A percentile compares a stretch with the other conserved stretches of the same genome.
phyloP scores from a whole-genome alignment of 2,329 filamentous ascomycete genomes.

The Blastomyces parvus region DNA sequence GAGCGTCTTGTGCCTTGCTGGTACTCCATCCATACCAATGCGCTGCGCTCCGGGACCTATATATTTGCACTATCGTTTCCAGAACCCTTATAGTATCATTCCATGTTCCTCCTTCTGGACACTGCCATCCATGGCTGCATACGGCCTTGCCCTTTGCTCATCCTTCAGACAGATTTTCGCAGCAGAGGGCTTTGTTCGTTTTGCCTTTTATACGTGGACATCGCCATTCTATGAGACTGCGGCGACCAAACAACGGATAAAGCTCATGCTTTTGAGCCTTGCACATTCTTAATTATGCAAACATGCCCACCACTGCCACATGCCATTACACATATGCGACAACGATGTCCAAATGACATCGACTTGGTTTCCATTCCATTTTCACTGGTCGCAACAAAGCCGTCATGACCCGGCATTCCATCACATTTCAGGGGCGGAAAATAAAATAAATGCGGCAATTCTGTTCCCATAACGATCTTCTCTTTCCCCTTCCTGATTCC shows the following conservation, averaged over 20 bases:
- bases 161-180: neutral
- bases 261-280: neutral
- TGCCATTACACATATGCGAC: neutral
- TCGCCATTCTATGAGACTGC: neutral
- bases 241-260: neutral
- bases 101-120: neutral
- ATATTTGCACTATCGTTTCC: neutral
- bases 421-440: neutral
- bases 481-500: neutral
- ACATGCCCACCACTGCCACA: neutral
- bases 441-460: neutral
- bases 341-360: neutral
- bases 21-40: no score
- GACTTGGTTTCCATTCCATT: neutral
- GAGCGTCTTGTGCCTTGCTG: neutral
- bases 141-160: neutral
- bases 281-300: neutral
- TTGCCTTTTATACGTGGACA: neutral
- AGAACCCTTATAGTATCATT: neutral
- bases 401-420: neutral
- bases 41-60: neutral
- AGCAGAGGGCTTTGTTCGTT: neutral
- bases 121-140: neutral
- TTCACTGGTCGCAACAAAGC: neutral
- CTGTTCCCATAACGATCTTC: neutral